Base-by-base conservation (phyloP, 108 stramenopile genomes). In the Pseudonitzschia multiseries region DNA sequence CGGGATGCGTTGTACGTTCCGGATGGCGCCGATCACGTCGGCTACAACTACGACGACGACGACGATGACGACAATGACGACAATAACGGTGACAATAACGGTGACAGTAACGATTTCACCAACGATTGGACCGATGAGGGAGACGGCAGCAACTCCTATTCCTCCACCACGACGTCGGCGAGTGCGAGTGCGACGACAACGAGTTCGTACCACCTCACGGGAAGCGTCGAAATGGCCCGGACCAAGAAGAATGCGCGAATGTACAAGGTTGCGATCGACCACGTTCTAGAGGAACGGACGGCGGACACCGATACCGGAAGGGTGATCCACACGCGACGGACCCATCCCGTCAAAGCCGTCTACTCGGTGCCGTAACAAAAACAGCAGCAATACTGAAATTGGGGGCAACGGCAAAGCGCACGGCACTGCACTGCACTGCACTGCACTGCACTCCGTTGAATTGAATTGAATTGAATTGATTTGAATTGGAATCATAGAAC, bases 161-260 rank as follows among this genome's bases (percentile, higher is more conserved):
- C 50, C 50, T 1, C 1, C 3, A n/a, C 50, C 4, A 17, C n/a
- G 2, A 17, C 50, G 10, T 17, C 17, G 2, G 50, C 20, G 2
- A 17, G 9, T n/a, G n/a, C n/a, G 10, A n/a, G 2, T n/a, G 3
- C 21, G 21, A 20, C 17, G 2, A 26, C 21, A 3, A 18, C 18
- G 9, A 40, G 90, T 61, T 84, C 81, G n/a, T 91, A 90, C 20
- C 77, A 79, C 27, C 44, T 95, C 17, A 59, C 80, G 28, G 94
- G 94, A 22, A 76, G 70, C 15, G 29, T 95, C 48, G 94, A 95
- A 69, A 87, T 95, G 89, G 83, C 82, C 78, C 57, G 94, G 69
- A 90, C 88, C n/a, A 89, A 93, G 70, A 90, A 92, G 31, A 93
- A 93, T 81, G 81, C 93, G 17, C 82, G 92, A 21, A 66, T 98